These are phyloP conservation scores for Obelidium mucronatum DNA, from an alignment of 192 early-diverging fungal genomes.

Conservation along the genomic window DNA sequence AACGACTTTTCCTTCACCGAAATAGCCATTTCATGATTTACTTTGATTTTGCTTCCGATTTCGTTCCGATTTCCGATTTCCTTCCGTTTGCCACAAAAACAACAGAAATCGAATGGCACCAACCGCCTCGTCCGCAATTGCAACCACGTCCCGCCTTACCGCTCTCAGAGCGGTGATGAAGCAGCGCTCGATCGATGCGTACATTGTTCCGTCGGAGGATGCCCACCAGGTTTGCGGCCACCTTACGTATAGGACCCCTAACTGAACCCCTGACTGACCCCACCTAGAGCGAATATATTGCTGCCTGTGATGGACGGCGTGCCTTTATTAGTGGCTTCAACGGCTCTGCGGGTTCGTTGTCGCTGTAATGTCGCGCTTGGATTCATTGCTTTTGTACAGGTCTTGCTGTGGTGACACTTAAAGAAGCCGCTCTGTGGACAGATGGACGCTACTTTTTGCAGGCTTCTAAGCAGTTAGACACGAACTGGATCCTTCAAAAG, in stretches of 20 bases:
- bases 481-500: conserved; percentile 96
- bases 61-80: no score
- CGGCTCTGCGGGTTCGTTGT: conserved; percentile 85
- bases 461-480: conserved; percentile 89
- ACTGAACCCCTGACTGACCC: no score
- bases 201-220: conserved; percentile 94
- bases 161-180: conserved; percentile 36
- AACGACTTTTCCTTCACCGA: neutral
- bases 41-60: no score
- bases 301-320: conserved; percentile 86
- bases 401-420: conserved; percentile 82
- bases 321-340: conserved; percentile 93
- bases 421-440: conserved; percentile 89
- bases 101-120: neutral
- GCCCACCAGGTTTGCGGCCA: conserved; percentile 93
- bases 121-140: neutral
- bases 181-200: conserved; percentile 44
- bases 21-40: no score
- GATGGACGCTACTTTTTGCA: conserved; percentile 99
- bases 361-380: neutral
- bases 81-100: neutral
- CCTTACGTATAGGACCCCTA: no score
- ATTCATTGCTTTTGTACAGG: conserved; percentile 41
- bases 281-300: conserved; percentile 94
- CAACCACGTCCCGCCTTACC: conserved; percentile 23